Conservation (phyloP, 352 stramenopile genomes). For the Phytophthora megakarya region DNA sequence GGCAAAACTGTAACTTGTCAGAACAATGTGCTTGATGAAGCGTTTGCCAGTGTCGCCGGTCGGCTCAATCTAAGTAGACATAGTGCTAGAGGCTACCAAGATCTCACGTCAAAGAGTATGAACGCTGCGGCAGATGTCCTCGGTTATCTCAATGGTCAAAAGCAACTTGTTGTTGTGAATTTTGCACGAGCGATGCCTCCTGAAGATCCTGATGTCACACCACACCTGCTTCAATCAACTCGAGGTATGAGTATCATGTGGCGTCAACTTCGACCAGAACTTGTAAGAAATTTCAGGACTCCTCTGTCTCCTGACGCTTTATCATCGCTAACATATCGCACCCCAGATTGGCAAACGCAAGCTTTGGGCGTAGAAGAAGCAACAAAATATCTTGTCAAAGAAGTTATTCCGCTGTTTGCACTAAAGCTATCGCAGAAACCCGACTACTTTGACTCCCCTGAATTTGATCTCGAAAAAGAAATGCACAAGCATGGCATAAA, state of each 20-base stretch:
- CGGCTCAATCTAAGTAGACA: conserved; percentile 89
- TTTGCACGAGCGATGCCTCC: conserved; percentile 88
- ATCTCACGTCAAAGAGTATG: conserved; percentile 85
- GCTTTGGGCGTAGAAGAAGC: conserved; percentile 67
- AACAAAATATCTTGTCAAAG: conserved; percentile 71
- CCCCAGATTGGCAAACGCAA: conserved; percentile 86
- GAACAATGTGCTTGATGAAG: conserved; percentile 78
- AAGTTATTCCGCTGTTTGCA: conserved; percentile 81
- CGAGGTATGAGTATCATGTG: conserved; percentile 92
- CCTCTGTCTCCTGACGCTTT: conserved; percentile 87
- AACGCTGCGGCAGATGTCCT: conserved; percentile 83
- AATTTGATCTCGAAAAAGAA: conserved; percentile 74
- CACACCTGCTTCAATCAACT: conserved; percentile 75
- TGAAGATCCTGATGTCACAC: conserved; percentile 84
- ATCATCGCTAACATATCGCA: conserved; percentile 84
- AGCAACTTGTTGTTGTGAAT: conserved; percentile 76
- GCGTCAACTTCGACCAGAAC: conserved; percentile 88
- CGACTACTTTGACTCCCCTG: conserved; percentile 53
- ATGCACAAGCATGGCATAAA: conserved; percentile 92
- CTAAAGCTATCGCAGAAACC: conserved; percentile 72
- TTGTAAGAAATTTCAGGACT: conserved; percentile 54
- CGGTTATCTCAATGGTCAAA: conserved; percentile 65
- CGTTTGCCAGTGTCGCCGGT: conserved; percentile 60
- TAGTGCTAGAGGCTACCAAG: conserved; percentile 81
- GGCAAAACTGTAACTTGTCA: conserved; percentile 82